phyloP scores from a whole-genome alignment of 1,284 basidiomycete species.

The Ceratobasidium sp. region DNA sequence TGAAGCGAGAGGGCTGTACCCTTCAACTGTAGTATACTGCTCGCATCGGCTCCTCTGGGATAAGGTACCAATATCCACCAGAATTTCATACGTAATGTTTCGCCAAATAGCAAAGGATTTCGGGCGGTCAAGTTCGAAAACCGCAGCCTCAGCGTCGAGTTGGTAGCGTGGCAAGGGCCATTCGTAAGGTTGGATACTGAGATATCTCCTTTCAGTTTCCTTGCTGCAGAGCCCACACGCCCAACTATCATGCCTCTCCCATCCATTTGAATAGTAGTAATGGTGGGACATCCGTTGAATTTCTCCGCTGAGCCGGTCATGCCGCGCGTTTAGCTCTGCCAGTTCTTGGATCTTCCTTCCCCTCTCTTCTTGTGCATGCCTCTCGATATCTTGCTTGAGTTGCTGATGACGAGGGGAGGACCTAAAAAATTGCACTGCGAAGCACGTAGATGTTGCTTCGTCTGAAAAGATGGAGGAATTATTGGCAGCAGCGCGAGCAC shows the following conservation, averaged over 20 bases:
- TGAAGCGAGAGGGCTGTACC: background rate
- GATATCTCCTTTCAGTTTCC: slow-evolving; percentile 44
- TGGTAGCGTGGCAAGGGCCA: slow-evolving; percentile 56
- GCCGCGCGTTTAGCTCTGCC: slow-evolving; percentile 13
- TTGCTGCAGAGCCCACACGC: slow-evolving; percentile 47
- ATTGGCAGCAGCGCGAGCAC: slow-evolving; percentile 35
- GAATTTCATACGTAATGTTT: slow-evolving; percentile 52
- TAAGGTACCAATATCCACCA: slow-evolving; percentile 3
- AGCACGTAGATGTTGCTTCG: slow-evolving; percentile 39
- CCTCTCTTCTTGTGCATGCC: slow-evolving; percentile 44
- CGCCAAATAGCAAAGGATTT: slow-evolving; percentile 56
- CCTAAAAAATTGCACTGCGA: slow-evolving; percentile 51
- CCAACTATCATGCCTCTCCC: background rate
- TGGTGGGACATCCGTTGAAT: background rate
- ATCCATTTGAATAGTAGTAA: background rate
- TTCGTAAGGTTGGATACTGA: slow-evolving; percentile 55
- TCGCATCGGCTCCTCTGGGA: background rate
- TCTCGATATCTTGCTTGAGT: slow-evolving; percentile 49
- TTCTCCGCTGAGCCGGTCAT: background rate
- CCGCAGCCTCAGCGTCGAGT: slow-evolving; percentile 47
- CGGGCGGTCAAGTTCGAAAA: slow-evolving; percentile 59
- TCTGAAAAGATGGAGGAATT: slow-evolving; percentile 47
- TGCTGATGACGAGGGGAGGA: slow-evolving; percentile 41
- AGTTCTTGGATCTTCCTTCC: slow-evolving; percentile 48
- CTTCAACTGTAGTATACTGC: background rate